Evolutionary conservation across 257 asterid species (phyloP).

Genomic region (Mitragyna speciosa): DNA sequence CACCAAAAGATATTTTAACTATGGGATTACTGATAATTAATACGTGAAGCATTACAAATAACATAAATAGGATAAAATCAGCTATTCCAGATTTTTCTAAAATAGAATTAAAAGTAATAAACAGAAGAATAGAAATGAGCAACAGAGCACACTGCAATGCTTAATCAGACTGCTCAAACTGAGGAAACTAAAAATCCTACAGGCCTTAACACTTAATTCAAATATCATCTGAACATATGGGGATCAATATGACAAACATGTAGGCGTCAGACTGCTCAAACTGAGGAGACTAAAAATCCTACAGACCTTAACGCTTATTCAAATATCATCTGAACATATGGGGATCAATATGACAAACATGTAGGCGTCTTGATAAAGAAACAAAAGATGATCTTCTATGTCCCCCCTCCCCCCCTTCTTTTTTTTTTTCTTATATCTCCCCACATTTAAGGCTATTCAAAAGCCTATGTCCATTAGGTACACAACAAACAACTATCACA

Average conservation of each 20-base stretch:
- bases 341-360: neutral
- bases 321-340: neutral
- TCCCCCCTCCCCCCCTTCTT: too few species aligned
- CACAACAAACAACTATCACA: neutral
- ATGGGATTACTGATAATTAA: neutral
- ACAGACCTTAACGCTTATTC: neutral
- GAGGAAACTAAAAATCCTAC: neutral
- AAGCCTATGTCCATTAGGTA: neutral
- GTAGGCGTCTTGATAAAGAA: neutral
- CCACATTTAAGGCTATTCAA: too few species aligned
- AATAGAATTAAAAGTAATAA: neutral
- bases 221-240: neutral
- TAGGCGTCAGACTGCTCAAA: neutral
- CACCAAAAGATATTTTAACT: neutral
- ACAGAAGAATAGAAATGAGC: neutral
- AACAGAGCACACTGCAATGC: neutral
- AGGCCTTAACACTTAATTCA: neutral
- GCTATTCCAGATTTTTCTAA: neutral
- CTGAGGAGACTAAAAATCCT: neutral
- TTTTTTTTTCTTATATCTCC: too few species aligned
- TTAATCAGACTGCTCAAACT: neutral
- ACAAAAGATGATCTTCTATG: neutral
- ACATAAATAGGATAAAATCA: neutral
- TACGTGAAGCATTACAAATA: neutral
- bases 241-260: neutral